Base-by-base conservation (phyloP, 257 asterid species). In the Avicennia marina region DNA sequence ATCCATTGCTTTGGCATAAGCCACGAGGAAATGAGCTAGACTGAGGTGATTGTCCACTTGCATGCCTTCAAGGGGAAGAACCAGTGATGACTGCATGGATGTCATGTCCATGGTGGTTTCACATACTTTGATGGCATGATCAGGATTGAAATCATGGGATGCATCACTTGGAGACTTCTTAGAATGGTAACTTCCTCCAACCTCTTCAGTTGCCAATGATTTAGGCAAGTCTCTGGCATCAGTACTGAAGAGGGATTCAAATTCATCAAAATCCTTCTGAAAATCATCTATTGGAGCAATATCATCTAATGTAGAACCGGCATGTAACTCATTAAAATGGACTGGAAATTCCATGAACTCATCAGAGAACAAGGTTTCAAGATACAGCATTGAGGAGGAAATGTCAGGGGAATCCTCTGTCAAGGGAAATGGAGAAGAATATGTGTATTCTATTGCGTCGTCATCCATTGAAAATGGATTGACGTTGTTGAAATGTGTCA, bases 1-100 rank as follows among this genome's bases (percentile, higher is more conserved):
- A 50, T 64, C 77, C 66, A 59, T 64, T 33, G 84, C 81, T 61
- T 77, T 78, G 6, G 48, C 68, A 26, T 81, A 74, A 32, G 84
- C 81, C 74, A 46, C 19, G 15, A 74, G 58, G 36, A 81, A 77
- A 70, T 77, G 84, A 57, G 44, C 34, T 6, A 66, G 53, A 10
- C 60, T 13, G 4, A 66, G 69, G 5, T 74, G 76, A 6, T 31
- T 53, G 59, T 64, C 75, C 1, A 74, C 52, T 34, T 56, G 63
- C 71, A 64, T 46, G 27, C 62, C 79, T 29, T 65, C 72, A 31
- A 20, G 21, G 6, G 77, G 83, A 52, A 75, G 54, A 19, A 63
- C 48, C 11, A 68, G 20, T 20, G 81, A 18, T 17, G 55, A 12
- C 10, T 13, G n/a, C 41, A 48, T 21, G 38, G 69, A 51, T 21